Evolutionary conservation across 2,329 filamentous ascomycete species (phyloP), one percentile per base, ranked within the genome.

Genomic region (Beauveria medogensis): DNA sequence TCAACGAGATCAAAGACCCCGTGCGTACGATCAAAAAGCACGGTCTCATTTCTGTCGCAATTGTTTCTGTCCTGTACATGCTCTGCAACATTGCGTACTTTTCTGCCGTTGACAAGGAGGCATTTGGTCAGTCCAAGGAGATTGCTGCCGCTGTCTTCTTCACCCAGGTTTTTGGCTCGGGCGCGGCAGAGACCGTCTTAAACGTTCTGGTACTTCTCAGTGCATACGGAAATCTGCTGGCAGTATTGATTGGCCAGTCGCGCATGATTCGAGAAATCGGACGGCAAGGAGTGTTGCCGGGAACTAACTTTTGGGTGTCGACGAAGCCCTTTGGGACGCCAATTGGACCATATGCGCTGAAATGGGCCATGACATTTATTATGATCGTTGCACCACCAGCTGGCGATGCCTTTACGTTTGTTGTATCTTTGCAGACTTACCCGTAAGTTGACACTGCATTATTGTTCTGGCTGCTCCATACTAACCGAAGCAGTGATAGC

Each of bases 401-500:
- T 0, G 84, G 85, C 1, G 84, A 88, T 67, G 85, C 85, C 0
- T 88, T 88, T 69, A 80, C 82, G 62, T 87, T 87, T 65, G 83
- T 88, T 14, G 80, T 86, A 63, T 81, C 82, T 65, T 72, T 89
- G 1, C 71, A 78, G 43, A 77, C 80, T 0, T 88, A 89, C 61
- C 87, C 87, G 0, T 68, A 72, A 0, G 55, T 48, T 28, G 14
- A 47, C 20, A 5, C 26, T 10, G 14, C 12, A 14, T 37, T 37
- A 8, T 47, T 8, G 7, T 34, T 20, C 2, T 41, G 14, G 14
- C 22, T 6, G 37, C 22, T 20, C 3, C 26, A n/a, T 50, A 12
- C 55, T 57, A 40, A 57, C 55, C 40, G 5, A 22, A 47, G n/a
- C 28, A 57, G 55, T n/a, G 22, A 51, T 24, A 78, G 80, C 1